Evolutionary conservation across 2,329 filamentous ascomycete genomes (phyloP).

Genomic region (Aspergillus candidus): DNA sequence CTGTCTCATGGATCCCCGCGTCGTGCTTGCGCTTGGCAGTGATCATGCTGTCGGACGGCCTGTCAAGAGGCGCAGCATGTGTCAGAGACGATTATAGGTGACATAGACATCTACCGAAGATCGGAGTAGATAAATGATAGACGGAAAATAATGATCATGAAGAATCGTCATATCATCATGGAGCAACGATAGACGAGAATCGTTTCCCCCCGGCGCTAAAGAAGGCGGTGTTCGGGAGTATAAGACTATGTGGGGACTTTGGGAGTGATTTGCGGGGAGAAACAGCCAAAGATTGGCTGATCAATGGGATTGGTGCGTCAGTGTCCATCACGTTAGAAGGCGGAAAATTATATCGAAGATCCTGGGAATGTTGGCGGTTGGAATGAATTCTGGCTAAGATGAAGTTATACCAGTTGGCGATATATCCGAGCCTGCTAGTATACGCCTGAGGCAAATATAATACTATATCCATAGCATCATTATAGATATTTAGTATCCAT

Average conservation of each 20-base stretch:
- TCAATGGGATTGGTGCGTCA: no score
- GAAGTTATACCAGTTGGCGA: no score
- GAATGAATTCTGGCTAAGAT: no score
- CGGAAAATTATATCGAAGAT: no score
- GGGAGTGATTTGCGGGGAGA: not conserved
- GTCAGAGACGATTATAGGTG: constrained; percentile 12
- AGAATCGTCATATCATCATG: constrained; percentile 1
- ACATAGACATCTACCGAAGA: constrained; percentile 1
- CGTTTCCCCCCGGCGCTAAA: constrained; percentile 9
- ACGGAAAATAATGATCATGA: not conserved
- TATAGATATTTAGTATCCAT: no score
- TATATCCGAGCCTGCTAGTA: no score
- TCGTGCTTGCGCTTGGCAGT: constrained; percentile 25
- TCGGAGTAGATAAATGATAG: not conserved
- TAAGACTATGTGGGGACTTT: constrained; percentile 13
- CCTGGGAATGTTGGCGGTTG: no score
- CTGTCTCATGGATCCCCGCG: constrained; percentile 13
- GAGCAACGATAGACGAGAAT: not conserved
- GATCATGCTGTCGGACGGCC: constrained; percentile 15
- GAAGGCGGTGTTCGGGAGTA: constrained; percentile 24
- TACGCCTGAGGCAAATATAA: no score
- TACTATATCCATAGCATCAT: no score
- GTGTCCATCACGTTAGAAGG: no score
- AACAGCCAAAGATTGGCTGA: no score
- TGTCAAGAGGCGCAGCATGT: not conserved